Base-by-base conservation (phyloP, 2,329 filamentous ascomycete species). In the Fusarium agapanthi region DNA sequence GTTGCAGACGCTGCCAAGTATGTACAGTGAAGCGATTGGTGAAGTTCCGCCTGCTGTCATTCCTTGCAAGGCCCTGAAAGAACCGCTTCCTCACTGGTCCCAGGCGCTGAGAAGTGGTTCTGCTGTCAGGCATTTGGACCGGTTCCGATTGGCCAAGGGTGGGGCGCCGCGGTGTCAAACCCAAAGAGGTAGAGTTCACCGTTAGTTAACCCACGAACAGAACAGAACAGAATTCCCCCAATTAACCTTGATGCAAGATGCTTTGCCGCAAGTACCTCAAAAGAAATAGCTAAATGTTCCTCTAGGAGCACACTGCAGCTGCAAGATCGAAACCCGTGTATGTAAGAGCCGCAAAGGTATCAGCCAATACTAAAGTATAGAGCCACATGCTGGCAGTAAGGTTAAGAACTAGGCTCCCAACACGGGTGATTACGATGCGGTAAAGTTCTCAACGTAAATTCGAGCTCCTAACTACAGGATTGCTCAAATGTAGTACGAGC, bases 371-470 rank as follows among this genome's bases (percentile, higher is more conserved):
- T 16, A 34, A 34, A 12, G 16, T 34, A 34, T 20, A 20, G 15
- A 50, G 30, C 47, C n/a, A 24, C 16, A 34, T 15, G n/a, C 12
- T 24, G 30, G 30, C n/a, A n/a, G 24, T 6, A 51, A 34, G 30
- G 47, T 24, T 34, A 51, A 24, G n/a, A 6, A 20, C n/a, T 11
- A 34, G 47, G n/a, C 16, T 10, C 8, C n/a, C 8, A 24, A 34
- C 47, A 32, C 15, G 8, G 15, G 11, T 9, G 11, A 18, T 48
- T 18, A 13, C 7, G 45, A 13, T 6, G 5, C 4, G 7, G 15
- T 32, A 13, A 11, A 1, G 3, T n/a, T n/a, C 15, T 24, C 15
- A 14, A 6, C 22, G 4, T 1, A 18, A 14, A 7, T 5, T 1
- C 6, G 20, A 34, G 12, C 22, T 14, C 4, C 8, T 6, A 18